Evolutionary conservation across 495 filamentous ascomycete genomes (phyloP).

Genomic region (Aspergillus bridgeri): DNA sequence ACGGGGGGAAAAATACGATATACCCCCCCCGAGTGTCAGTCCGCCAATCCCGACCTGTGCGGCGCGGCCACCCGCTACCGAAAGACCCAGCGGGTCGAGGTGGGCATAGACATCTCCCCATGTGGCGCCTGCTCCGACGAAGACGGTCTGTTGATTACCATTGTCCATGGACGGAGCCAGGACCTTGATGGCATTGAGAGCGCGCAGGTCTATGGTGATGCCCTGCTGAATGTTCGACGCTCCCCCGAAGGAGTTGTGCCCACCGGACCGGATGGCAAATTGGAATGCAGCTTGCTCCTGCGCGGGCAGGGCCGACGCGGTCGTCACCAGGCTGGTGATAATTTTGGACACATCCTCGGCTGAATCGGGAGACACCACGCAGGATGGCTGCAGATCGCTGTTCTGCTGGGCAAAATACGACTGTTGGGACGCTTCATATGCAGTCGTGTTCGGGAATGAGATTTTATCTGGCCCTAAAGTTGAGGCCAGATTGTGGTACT

Average conservation of each 20-base stretch:
- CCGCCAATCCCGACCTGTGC: slow-evolving; percentile 33
- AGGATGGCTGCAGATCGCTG: slow-evolving; percentile 18
- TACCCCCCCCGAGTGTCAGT: slow-evolving; percentile 21
- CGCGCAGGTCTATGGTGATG: slow-evolving; percentile 49
- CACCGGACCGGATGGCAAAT: slow-evolving; percentile 31
- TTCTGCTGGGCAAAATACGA: slow-evolving; percentile 30
- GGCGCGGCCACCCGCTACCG: slow-evolving; percentile 50
- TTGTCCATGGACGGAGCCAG: slow-evolving; percentile 1
- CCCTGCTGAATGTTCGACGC: slow-evolving; percentile 53
- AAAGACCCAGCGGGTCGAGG: slow-evolving; percentile 44
- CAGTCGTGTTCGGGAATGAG: slow-evolving; percentile 11
- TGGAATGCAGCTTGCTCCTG: slow-evolving; percentile 10
- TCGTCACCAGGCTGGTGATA: slow-evolving; percentile 1
- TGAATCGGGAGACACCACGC: slow-evolving; percentile 21
- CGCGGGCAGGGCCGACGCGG: neutral
- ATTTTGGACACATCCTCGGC: slow-evolving; percentile 20
- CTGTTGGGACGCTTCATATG: slow-evolving; percentile 18
- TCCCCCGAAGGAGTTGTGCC: slow-evolving; percentile 48
- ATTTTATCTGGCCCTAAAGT: slow-evolving; percentile 13
- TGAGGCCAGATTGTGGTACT: slow-evolving; percentile 5
- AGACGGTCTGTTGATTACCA: slow-evolving; percentile 29
- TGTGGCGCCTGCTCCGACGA: slow-evolving; percentile 48
- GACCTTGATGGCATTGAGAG: slow-evolving; percentile 40
- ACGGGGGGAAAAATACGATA: slow-evolving; percentile 30
- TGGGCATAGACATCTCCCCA: slow-evolving; percentile 47